A percentile compares a stretch with the other conserved stretches of the same genome.
Evolutionary conservation across 2,329 filamentous ascomycete species (phyloP).

Genomic region (Colletotrichum tanaceti): DNA sequence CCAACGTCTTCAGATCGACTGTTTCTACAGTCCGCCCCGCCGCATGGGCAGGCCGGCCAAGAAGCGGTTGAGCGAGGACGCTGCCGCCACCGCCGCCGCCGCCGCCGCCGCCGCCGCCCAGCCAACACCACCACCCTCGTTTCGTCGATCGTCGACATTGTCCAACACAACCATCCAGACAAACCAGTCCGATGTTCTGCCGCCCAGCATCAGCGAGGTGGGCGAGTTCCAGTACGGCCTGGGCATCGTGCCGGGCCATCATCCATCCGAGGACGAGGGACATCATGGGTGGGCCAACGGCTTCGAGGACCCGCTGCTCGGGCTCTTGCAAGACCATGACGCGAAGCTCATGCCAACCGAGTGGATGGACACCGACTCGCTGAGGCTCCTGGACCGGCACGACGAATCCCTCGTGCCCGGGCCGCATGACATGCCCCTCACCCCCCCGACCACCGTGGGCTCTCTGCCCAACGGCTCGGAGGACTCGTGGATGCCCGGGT

Average conservation of each 20-base stretch:
- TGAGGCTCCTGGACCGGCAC: slow-evolving; percentile 28
- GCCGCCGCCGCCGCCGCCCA: no score
- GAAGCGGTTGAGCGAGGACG: slow-evolving; percentile 30
- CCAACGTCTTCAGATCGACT: slow-evolving; percentile 36
- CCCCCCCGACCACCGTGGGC: slow-evolving; percentile 26
- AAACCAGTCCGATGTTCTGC: slow-evolving; percentile 9
- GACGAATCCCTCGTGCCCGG: slow-evolving; percentile 9
- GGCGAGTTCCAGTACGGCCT: slow-evolving; percentile 33
- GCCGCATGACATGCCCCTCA: slow-evolving; percentile 18
- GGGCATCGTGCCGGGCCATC: slow-evolving; percentile 27
- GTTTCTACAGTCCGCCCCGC: slow-evolving; percentile 36
- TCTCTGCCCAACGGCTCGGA: slow-evolving; percentile 19
- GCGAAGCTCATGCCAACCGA: slow-evolving; percentile 17
- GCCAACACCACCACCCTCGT: slow-evolving; percentile 2
- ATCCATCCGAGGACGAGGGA: slow-evolving; percentile 13
- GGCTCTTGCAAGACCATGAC: slow-evolving; percentile 20
- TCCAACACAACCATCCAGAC: slow-evolving; percentile 29
- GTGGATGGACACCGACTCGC: slow-evolving; percentile 27
- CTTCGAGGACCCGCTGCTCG: slow-evolving; percentile 32
- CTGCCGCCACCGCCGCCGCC: no score
- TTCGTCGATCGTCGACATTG: slow-evolving; percentile 27
- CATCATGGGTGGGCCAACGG: slow-evolving; percentile 9
- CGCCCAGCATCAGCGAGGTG: slow-evolving; percentile 11
- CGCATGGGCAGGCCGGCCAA: slow-evolving; percentile 36
- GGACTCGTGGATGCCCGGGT: slow-evolving; percentile 21